Evolutionary conservation across 495 filamentous ascomycete species (phyloP), one percentile per base, ranked within the genome.

Genomic region (Hypoxylon crocopeplum): DNA sequence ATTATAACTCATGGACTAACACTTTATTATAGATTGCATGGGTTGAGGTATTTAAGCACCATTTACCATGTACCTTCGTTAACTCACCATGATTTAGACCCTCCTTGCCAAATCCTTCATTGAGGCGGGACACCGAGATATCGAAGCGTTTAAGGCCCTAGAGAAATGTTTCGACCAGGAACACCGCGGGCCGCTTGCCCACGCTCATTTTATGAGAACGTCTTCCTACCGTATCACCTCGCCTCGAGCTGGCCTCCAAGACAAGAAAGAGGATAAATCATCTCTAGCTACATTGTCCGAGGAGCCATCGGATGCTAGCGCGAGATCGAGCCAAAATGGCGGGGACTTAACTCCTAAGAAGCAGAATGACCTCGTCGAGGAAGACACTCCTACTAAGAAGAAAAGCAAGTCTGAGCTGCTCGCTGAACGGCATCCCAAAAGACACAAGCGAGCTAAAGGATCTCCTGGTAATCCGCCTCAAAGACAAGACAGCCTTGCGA

Each of bases 151-250:
- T 65, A 88, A 88, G 64, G 84, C 84, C 0, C 62, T 88, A 10
- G 86, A 88, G 59, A 82, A 80, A 64, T 84, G 80, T 1, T 86
- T 88, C 52, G 82, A 78, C 27, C 84, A 88, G 54, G 83, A 87
- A 45, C 86, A 88, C 64, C 79, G 82, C 0, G 86, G 86, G 0
- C 80, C 79, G 24, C 75, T 79, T 46, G 77, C 79, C 7, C 86
- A 89, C 67, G 84, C 85, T 0, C 79, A 86, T 56, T 89, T 88
- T 38, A 88, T 89, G 86, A 73, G 86, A 50, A 83, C 84, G 0
- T 67, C 85, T 25, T 86, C 84, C 58, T 82, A 87, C 55, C 81
- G 80, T 41, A 84, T 84, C 3, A 79, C 80, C 3, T 47, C 70
- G 11, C 74, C 80, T 22, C 75, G 77, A 21, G 46, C 67, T 27